phyloP scores from a whole-genome alignment of 2,329 filamentous ascomycete species.

The Periconia sp. region DNA sequence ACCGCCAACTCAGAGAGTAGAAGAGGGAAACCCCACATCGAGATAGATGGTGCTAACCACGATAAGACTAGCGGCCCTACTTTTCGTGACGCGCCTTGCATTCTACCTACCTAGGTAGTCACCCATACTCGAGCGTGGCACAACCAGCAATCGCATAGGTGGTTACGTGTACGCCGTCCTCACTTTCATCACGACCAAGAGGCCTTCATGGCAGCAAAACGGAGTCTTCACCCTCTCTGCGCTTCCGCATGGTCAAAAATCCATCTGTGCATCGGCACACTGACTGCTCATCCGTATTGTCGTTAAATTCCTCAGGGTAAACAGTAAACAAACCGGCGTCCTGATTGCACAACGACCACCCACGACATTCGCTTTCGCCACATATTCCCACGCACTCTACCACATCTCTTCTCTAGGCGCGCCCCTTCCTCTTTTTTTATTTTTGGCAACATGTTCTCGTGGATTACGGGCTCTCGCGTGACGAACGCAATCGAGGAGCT shows the following conservation, averaged over 20 bases:
- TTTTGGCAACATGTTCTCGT: constrained; percentile 37
- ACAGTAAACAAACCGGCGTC: constrained; percentile 38
- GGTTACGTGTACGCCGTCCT: no score
- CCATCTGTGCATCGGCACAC: neutral
- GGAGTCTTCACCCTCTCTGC: no score
- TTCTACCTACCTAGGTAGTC: constrained; percentile 3
- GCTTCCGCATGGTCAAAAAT: neutral
- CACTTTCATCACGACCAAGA: no score
- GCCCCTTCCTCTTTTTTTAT: neutral
- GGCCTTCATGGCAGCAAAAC: no score
- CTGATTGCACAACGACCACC: constrained; percentile 6
- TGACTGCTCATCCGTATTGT: constrained; percentile 9
- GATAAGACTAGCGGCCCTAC: constrained; percentile 3
- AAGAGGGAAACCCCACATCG: constrained; percentile 8
- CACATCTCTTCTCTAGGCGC: neutral
- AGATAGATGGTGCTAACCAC: constrained; percentile 1
- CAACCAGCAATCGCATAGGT: no score
- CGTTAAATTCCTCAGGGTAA: constrained; percentile 29
- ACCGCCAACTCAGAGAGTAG: constrained; percentile 9
- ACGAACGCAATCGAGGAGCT: constrained; percentile 41
- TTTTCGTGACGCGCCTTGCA: constrained; percentile 8
- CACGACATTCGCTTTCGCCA: neutral
- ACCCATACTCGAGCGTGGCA: neutral
- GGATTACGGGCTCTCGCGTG: constrained; percentile 43
- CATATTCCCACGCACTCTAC: neutral